Base-by-base conservation (phyloP, 1,139 yeast genomes). In the Meyerozyma guilliermondii region DNA sequence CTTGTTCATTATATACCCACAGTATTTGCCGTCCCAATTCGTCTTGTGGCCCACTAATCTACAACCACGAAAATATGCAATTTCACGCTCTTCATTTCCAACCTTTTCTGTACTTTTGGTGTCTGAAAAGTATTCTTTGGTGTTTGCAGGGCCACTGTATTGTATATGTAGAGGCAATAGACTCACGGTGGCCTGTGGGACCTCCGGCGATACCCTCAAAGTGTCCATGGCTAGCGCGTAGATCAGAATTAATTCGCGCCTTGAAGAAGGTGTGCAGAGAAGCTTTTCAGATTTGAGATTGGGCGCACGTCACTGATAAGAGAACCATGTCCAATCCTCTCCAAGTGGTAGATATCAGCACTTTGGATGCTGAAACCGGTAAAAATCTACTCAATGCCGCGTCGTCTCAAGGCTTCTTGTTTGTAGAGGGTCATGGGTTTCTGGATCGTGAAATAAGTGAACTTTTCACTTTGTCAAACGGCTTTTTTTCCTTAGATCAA, bases 381-480 rank as follows among this genome's bases (percentile, higher is more conserved):
- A 68, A 66, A 7, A 65, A 71, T 41, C 68, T 86, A 14, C 68
- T 83, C 9, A 65, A 76, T 4, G 92, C 92, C 1, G 87, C 88
- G 7, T 67, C 78, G 13, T 63, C 78, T 0, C 83, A 83, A 48
- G 94, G 95, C 0, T 85, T 86, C 53, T 65, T 85, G 37, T 82
- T 83, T 52, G 68, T 85, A 6, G 87, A 83, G 52, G 91, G 92
- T 7, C 87, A 85, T 49, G 82, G 76, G 7, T 81, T 85, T 55
- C 62, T 78, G 0, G 74, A 74, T 45, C 59, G 63, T 5, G 89
- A 83, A 48, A 83, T 84, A 7, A 76, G 78, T 42, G 57, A 58
- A 2, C 60, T 80, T 35, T 84, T 85, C 52, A 59, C 55, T 9
- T 50, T 80, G 40, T 78, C 88, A n/a, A 65, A 70, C 45, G 58